phyloP scores from a whole-genome alignment of 2,329 filamentous ascomycete species.

The Cyphellophora attinorum region DNA sequence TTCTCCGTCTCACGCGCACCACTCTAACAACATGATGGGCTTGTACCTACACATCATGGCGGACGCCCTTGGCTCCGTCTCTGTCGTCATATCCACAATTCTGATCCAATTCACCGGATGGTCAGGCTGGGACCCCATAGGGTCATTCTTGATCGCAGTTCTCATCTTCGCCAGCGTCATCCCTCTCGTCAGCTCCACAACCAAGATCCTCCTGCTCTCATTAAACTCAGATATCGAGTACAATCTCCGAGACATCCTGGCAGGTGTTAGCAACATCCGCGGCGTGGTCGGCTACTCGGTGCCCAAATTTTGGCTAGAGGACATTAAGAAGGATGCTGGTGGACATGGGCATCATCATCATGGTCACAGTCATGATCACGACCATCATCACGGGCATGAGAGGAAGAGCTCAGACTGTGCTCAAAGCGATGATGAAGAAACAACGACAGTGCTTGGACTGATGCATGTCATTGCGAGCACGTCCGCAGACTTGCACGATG shows the following conservation, averaged over 20 bases:
- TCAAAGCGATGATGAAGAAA: slow-evolving; percentile 17
- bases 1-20: slow-evolving; percentile 44
- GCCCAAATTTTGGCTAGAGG: slow-evolving; percentile 84
- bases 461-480: slow-evolving; percentile 75
- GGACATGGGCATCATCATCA: slow-evolving; percentile 24
- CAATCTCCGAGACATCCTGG: slow-evolving; percentile 72
- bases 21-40: slow-evolving; percentile 96
- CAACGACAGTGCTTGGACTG: slow-evolving; percentile 59
- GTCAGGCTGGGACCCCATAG: slow-evolving; percentile 89
- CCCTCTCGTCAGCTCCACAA: slow-evolving; percentile 76
- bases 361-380: slow-evolving; percentile 20
- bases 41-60: slow-evolving; percentile 94
- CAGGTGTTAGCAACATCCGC: slow-evolving; percentile 69
- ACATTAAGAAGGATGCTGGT: slow-evolving; percentile 22
- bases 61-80: slow-evolving; percentile 86
- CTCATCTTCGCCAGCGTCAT: slow-evolving; percentile 89
- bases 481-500: slow-evolving; percentile 68
- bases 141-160: slow-evolving; percentile 85
- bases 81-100: slow-evolving; percentile 84
- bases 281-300: slow-evolving; percentile 80
- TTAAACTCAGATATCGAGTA: slow-evolving; percentile 82
- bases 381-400: slow-evolving; percentile 20
- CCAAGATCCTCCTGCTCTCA: slow-evolving; percentile 71
- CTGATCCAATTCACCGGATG: slow-evolving; percentile 81
- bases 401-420: slow-evolving; percentile 18